Evolutionary conservation across 192 early-diverging fungal genomes (phyloP), one percentile per base, ranked within the genome.

Genomic region (Mortierella alpina): DNA sequence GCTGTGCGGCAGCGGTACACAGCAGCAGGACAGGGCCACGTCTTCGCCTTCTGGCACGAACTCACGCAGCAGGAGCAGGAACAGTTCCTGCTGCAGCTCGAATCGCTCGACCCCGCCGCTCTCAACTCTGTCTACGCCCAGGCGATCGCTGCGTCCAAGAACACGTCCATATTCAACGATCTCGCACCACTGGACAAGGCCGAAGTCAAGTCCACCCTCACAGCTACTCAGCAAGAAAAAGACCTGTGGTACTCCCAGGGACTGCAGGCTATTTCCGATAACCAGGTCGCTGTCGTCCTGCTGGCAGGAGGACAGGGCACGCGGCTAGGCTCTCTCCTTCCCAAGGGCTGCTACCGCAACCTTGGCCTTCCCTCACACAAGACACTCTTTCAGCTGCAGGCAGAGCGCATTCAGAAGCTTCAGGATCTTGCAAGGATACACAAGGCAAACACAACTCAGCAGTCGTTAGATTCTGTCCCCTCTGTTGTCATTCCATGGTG

Each of bases 301-400:
- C 90, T 98, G 83, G 95, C 94, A n/a, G 94, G 94, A 63, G 93
- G 94, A 39, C 94, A 95, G 79, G 94, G 94, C 56, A 90, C 94
- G 17, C 90, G 92, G 55, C 87, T 92, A 62, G 96, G 90, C 11
- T 93, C 92, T 17, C 84, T 90, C 0, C 87, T 83, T 42, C 95
- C 95, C 56, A 96, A 95, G 72, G 96, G 96, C 42, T 97, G 95
- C 85, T 98, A 97, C 82, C 74, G 54, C 42, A 88, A 97, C 86
- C 94, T 98, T 68, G 88, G 90, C 39, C 86, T 98, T 41, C 96
- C 95, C 17, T 96, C 95, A 6, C 83, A 90, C 64, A 97, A 95
- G 83, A 89, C 90, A 18, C 90, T 97, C 73, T 98, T 98, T 84
- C 93, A 93, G 72, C 71, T 98, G 41, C 97, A 97, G 82, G 97